Conservation (phyloP, 768 basidiomycete species). For the Obba rivulosa region DNA sequence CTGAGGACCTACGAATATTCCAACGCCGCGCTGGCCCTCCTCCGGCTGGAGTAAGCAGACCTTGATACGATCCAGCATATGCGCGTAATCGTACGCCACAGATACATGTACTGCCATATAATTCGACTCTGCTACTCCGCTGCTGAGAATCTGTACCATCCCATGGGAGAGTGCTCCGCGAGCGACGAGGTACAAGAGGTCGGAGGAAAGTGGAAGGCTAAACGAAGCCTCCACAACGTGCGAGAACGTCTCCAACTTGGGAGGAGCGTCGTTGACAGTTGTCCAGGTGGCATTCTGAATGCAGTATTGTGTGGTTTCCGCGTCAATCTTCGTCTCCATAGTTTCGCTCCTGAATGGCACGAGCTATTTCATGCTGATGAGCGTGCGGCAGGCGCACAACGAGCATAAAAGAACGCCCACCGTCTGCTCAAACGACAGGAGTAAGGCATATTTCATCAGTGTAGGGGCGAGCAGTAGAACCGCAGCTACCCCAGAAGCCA, state of each 20-base stretch:
- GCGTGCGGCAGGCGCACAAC: no score
- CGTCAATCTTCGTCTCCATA: no score
- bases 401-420: no score
- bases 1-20: conserved; percentile 22
- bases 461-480: no score
- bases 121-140: conserved; percentile 2
- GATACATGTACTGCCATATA: conserved; percentile 16
- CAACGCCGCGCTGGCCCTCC: conserved; percentile 20
- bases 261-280: no score
- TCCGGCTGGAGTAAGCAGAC: conserved; percentile 20
- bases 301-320: no score
- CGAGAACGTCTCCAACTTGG: neutral
- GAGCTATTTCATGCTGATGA: no score
- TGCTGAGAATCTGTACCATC: conserved; percentile 9
- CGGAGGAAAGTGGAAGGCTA: conserved; percentile 7
- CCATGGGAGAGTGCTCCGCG: conserved; percentile 3
- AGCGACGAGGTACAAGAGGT: neutral
- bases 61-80: conserved; percentile 6
- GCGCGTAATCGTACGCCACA: conserved; percentile 11
- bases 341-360: no score
- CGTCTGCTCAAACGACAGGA: no score
- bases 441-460: no score
- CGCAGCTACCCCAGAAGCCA: no score
- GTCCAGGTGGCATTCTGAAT: no score
- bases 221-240: conserved; percentile 7